These are phyloP conservation scores for Lecanicillium sp. DNA, from an alignment of 2,329 filamentous ascomycete species.

Conservation along the genomic window DNA sequence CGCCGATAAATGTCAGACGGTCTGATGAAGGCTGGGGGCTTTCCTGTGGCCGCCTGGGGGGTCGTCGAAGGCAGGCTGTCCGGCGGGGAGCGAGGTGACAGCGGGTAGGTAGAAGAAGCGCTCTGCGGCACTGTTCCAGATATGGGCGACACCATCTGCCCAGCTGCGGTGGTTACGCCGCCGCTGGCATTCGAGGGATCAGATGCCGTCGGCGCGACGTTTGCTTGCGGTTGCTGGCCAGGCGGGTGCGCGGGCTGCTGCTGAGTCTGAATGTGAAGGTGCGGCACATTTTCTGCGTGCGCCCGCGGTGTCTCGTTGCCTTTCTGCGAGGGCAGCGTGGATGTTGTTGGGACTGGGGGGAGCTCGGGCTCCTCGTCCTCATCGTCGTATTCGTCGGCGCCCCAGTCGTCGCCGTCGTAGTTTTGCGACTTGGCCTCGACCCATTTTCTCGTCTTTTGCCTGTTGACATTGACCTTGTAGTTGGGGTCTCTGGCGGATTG, in stretches of 20 bases:
- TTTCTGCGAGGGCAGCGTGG: slow-evolving; percentile 1
- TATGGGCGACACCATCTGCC: not conserved
- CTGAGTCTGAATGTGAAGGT: slow-evolving; percentile 19
- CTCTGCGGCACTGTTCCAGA: slow-evolving; percentile 1
- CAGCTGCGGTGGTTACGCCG: not conserved
- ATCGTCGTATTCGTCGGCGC: slow-evolving; percentile 60
- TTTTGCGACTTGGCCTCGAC: slow-evolving; percentile 77
- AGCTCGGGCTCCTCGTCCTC: slow-evolving; percentile 38
- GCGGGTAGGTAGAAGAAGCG: slow-evolving; percentile 3
- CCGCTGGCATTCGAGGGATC: not conserved
- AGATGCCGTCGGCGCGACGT: not conserved
- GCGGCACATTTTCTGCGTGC: slow-evolving; percentile 6
- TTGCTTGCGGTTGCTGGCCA: not conserved
- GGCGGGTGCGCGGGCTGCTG: slow-evolving; percentile 6
- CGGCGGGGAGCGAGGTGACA: slow-evolving; percentile 6
- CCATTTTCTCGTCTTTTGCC: slow-evolving; percentile 91
- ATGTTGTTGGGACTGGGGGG: not conserved
- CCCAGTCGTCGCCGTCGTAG: slow-evolving; percentile 95
- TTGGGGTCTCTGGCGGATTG: slow-evolving; percentile 24
- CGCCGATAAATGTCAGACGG: slow-evolving; percentile 73
- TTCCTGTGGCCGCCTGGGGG: slow-evolving; percentile 18
- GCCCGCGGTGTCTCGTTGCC: slow-evolving; percentile 1
- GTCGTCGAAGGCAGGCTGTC: slow-evolving; percentile 3
- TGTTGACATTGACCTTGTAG: slow-evolving; percentile 81
- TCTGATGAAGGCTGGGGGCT: slow-evolving; percentile 57